A percentile compares a stretch with the other conserved stretches of the same genome.
phyloP scores from a whole-genome alignment of 441 rosid species.

The Euphorbia celastroides region DNA sequence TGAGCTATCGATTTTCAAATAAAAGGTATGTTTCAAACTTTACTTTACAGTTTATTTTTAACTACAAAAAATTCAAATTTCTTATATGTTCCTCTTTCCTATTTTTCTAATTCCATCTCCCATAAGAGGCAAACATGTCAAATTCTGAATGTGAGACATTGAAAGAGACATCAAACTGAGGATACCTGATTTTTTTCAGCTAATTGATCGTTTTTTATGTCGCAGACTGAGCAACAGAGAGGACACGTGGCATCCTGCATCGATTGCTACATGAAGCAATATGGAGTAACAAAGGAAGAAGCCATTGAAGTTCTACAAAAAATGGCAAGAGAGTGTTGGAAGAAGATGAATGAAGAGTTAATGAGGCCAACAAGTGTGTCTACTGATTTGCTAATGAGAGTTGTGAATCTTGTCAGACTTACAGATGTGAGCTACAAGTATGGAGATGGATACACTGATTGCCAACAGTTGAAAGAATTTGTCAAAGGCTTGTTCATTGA shows the following conservation, averaged over 20 bases:
- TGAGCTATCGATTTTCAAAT: no score
- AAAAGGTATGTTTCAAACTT: no score
- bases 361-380: slow-evolving; percentile 12
- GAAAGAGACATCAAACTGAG: no score
- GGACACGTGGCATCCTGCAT: slow-evolving; percentile 15
- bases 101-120: no score
- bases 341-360: slow-evolving; percentile 21
- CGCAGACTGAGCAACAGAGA: slow-evolving; percentile 23
- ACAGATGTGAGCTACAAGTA: slow-evolving; percentile 8
- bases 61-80: no score
- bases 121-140: no score
- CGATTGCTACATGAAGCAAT: slow-evolving; percentile 23
- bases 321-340: slow-evolving; percentile 20
- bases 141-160: no score
- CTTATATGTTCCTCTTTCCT: no score
- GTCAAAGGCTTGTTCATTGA: not conserved
- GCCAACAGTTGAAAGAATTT: not conserved
- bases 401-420: slow-evolving; percentile 12
- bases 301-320: not conserved
- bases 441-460: slow-evolving; percentile 14
- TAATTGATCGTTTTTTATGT: not conserved
- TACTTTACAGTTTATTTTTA: no score
- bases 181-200: no score
- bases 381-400: not conserved
- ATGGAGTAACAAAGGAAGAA: slow-evolving; percentile 16